phyloP scores from a whole-genome alignment of 116 monocot genomes.

The Papilionanthe hybrid region DNA sequence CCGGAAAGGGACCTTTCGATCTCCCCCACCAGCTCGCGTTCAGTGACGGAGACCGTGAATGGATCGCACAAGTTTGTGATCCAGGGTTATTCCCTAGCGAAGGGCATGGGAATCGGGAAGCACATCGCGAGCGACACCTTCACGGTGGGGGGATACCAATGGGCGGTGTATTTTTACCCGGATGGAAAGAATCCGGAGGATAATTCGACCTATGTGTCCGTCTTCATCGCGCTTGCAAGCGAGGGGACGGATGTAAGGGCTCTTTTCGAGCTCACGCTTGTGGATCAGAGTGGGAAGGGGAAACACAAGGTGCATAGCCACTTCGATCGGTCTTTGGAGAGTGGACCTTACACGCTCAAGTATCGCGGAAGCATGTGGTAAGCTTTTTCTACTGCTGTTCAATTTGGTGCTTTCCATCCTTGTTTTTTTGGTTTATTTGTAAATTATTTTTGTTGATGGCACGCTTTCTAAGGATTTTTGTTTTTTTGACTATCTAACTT shows the following conservation, averaged over 20 bases:
- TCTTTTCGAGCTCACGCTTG: slow-evolving; percentile 45
- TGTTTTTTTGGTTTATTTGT: background rate
- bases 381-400: background rate
- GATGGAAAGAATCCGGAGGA: slow-evolving; percentile 38
- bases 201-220: slow-evolving; percentile 33
- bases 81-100: slow-evolving; percentile 48
- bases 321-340: slow-evolving; percentile 41
- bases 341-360: slow-evolving; percentile 48
- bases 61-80: slow-evolving; percentile 55
- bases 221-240: slow-evolving; percentile 36
- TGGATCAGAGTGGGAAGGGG: slow-evolving; percentile 59
- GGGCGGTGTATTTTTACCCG: slow-evolving; percentile 45
- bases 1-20: slow-evolving; percentile 23
- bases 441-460: background rate
- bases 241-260: slow-evolving; percentile 37
- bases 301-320: slow-evolving; percentile 49
- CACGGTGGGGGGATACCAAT: slow-evolving; percentile 44
- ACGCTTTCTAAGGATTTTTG: background rate
- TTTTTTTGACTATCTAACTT: background rate
- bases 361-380: slow-evolving; percentile 56
- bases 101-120: slow-evolving; percentile 57
- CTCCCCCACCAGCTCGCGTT: slow-evolving; percentile 39
- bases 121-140: slow-evolving; percentile 50
- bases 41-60: slow-evolving; percentile 48
- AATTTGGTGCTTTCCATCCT: slow-evolving; percentile 42